phyloP scores from a whole-genome alignment of 2,329 filamentous ascomycete species.

The Diaporthe aspalathi region DNA sequence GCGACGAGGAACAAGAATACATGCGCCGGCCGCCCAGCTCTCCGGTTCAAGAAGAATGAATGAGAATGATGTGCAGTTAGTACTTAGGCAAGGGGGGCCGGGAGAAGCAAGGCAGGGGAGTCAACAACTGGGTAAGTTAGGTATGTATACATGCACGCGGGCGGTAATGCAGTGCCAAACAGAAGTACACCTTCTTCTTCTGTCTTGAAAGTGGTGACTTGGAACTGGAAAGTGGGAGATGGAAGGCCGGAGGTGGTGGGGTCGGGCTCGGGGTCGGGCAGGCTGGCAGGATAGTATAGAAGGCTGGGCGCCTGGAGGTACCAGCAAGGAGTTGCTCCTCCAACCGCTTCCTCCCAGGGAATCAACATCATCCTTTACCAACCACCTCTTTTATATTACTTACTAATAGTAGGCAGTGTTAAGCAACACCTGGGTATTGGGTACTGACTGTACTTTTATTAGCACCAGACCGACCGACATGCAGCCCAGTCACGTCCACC shows the following conservation, averaged over 20 bases:
- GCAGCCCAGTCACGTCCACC: background rate
- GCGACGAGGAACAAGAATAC: slow-evolving; percentile 11
- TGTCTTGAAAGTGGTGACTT: background rate
- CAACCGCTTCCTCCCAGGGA: slow-evolving; percentile 26
- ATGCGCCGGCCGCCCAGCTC: slow-evolving; percentile 3
- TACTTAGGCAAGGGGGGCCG: too few relatives aligned
- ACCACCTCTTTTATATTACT: slow-evolving; percentile 30
- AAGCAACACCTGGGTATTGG: background rate
- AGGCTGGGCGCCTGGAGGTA: background rate
- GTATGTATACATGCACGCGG: background rate
- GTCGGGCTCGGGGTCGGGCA: slow-evolving; percentile 12
- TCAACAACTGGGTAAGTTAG: too few relatives aligned
- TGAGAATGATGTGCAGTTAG: too few relatives aligned
- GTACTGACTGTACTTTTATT: too few relatives aligned
- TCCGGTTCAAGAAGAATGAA: background rate
- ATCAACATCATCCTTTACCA: slow-evolving; percentile 30
- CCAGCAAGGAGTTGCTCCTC: slow-evolving; percentile 24
- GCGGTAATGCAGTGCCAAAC: background rate
- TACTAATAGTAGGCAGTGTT: background rate
- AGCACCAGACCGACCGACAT: slow-evolving; percentile 24
- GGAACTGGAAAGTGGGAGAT: background rate
- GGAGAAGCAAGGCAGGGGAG: slow-evolving; percentile 23
- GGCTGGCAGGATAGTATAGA: background rate
- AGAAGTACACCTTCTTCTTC: background rate
- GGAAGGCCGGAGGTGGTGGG: slow-evolving; percentile 14